Percentiles rank a stretch among this genome's conserved stretches.
phyloP scores from a whole-genome alignment of 192 early-diverging fungal genomes.

The Chytriomyces confervae region DNA sequence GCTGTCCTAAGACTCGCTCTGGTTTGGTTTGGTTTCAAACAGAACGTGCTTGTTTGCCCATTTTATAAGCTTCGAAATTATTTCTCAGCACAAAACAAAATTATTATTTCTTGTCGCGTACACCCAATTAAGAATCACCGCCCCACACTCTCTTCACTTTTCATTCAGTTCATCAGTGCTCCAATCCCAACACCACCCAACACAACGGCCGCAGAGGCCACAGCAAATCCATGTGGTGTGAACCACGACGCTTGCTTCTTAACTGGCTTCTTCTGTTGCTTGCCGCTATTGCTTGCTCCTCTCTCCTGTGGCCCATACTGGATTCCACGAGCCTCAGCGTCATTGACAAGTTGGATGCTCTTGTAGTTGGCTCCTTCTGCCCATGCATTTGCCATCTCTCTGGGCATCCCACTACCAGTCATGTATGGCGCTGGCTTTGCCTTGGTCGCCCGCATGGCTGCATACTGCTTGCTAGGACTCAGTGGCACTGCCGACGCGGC shows the following conservation, averaged over 20 bases:
- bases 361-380: slow-evolving; percentile 12
- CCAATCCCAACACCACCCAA: slow-evolving; percentile 23
- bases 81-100: no score
- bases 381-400: slow-evolving; percentile 10
- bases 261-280: slow-evolving; percentile 13
- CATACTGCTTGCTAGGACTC: slow-evolving; percentile 27
- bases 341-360: slow-evolving; percentile 12
- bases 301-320: not conserved
- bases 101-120: no score
- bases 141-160: no score
- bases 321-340: slow-evolving; percentile 29
- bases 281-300: not conserved
- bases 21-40: no score
- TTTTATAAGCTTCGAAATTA: no score
- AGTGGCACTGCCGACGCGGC: not conserved
- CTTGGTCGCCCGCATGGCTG: slow-evolving; percentile 26
- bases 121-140: no score
- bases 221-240: slow-evolving; percentile 24
- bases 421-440: slow-evolving; percentile 34
- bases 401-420: not conserved
- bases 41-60: no score
- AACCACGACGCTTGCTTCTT: slow-evolving; percentile 8
- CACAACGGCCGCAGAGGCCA: slow-evolving; percentile 30
- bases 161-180: not conserved
- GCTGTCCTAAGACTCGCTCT: no score